A percentile compares a stretch with the other conserved stretches of the same genome.
Conservation (phyloP, 139 green algal species). For the Coccomyxa sp. region DNA sequence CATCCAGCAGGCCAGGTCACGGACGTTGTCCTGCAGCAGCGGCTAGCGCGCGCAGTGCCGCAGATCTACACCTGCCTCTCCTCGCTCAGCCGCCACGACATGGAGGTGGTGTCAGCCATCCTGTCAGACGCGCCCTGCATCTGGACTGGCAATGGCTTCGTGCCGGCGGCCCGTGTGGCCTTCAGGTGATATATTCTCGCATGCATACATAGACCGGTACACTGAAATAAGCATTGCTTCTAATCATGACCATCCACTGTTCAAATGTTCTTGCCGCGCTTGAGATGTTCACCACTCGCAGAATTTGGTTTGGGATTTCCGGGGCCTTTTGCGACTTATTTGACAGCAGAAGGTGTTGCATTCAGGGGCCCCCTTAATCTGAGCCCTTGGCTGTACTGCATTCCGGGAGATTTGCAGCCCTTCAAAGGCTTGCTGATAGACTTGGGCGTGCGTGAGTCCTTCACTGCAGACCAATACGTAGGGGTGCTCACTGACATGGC, state of each 20-base stretch:
- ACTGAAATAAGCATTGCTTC: too few species aligned
- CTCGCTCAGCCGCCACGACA: constrained; percentile 27
- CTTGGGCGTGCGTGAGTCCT: constrained; percentile 53
- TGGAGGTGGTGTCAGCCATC: constrained; percentile 37
- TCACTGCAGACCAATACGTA: constrained; percentile 54
- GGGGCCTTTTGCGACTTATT: too few species aligned
- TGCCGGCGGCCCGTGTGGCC: constrained; percentile 38
- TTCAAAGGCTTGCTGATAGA: constrained; percentile 61
- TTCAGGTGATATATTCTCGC: constrained; percentile 36
- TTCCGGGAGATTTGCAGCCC: constrained; percentile 60
- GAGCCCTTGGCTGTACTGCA: constrained; percentile 59
- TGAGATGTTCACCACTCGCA: neutral
- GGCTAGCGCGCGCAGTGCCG: constrained; percentile 56
- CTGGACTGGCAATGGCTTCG: constrained; percentile 72
- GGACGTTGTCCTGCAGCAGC: constrained; percentile 25
- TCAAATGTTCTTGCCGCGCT: too few species aligned
- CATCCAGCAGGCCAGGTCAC: constrained; percentile 21
- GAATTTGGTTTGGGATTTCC: too few species aligned
- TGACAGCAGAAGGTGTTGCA: neutral
- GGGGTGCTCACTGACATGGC: constrained; percentile 45
- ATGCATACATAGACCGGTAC: neutral
- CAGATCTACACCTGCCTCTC: constrained; percentile 27
- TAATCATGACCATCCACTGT: too few species aligned
- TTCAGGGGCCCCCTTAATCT: constrained; percentile 61
- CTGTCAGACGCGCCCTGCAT: constrained; percentile 49